Evolutionary conservation across 148 eudicot species (phyloP).

Genomic region (Mesembryanthemum crystallinum): DNA sequence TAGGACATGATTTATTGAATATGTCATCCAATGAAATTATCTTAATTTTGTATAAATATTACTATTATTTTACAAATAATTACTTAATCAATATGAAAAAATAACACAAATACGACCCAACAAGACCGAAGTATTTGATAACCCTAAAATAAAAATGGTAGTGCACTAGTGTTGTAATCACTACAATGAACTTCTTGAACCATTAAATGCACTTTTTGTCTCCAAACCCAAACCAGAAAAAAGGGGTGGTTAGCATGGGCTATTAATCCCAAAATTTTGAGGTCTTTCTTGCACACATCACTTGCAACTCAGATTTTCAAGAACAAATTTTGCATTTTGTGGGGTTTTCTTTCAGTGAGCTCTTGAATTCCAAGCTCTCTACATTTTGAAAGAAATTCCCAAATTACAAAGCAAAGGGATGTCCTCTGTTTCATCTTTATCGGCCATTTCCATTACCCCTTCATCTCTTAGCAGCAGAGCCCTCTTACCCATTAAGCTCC

Average conservation of each 20-base stretch:
- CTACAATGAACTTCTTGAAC: too few species aligned
- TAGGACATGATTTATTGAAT: too few species aligned
- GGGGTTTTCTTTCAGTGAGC: not conserved
- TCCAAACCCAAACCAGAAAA: not conserved
- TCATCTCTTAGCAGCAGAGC: conserved; percentile 6
- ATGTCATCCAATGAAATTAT: too few species aligned
- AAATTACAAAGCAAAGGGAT: conserved; percentile 6
- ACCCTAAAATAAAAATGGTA: too few species aligned
- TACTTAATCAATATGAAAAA: too few species aligned
- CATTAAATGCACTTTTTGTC: not conserved
- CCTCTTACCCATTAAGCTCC: conserved; percentile 15
- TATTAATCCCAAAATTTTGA: conserved; percentile 2
- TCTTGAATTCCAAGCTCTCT: not conserved
- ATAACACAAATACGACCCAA: too few species aligned
- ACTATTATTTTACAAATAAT: too few species aligned
- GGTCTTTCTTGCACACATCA: conserved; percentile 6
- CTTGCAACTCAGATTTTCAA: conserved; percentile 3
- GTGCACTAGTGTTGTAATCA: too few species aligned
- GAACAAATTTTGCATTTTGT: not conserved
- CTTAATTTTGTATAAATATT: too few species aligned
- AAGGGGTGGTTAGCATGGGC: too few species aligned
- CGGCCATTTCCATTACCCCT: conserved; percentile 11
- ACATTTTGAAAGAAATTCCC: not conserved
- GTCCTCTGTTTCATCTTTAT: conserved; percentile 16
- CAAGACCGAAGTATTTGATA: too few species aligned